phyloP scores from a whole-genome alignment of 2,329 filamentous ascomycete genomes.

The Dothideomycetes sp. region DNA sequence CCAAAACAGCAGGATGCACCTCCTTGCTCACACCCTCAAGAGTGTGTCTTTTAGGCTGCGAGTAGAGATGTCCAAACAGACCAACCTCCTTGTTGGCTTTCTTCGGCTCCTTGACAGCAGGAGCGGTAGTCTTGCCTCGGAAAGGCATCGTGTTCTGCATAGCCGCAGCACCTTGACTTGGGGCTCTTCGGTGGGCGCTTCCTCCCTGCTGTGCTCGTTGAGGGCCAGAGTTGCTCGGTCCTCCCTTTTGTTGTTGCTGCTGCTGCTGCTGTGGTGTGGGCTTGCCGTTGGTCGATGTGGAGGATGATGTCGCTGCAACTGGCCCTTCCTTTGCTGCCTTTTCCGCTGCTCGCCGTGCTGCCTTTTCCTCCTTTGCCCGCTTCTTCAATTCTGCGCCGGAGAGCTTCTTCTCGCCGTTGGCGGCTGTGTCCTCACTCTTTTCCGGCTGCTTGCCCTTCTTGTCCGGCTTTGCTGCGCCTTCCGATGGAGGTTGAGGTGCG shows the following conservation, averaged over 20 bases:
- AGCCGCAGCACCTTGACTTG: constrained; percentile 10
- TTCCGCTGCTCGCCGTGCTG: constrained; percentile 58
- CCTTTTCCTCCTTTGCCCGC: constrained; percentile 82
- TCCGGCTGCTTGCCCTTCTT: constrained; percentile 6
- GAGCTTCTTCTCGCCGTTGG: constrained; percentile 38
- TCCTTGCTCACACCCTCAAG: constrained; percentile 53
- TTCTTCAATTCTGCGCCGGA: constrained; percentile 77
- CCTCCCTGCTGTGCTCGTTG: constrained; percentile 19
- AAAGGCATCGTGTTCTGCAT: constrained; percentile 24
- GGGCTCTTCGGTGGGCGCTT: constrained; percentile 11
- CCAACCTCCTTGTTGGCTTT: constrained; percentile 51
- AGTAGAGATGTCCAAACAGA: constrained; percentile 68
- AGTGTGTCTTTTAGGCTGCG: constrained; percentile 57
- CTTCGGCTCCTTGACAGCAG: constrained; percentile 36
- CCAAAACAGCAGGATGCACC: constrained; percentile 76
- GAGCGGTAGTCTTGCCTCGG: constrained; percentile 10
- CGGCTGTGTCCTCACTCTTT: constrained; percentile 6
- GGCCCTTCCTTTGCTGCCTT: constrained; percentile 17
- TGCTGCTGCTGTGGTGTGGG: constrained; percentile 8
- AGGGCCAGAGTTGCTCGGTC: constrained; percentile 18
- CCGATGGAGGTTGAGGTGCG: background rate
- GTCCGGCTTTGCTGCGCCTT: constrained; percentile 7
- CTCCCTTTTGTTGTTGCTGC: constrained; percentile 21
- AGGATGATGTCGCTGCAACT: constrained; percentile 1
- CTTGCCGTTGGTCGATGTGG: background rate